phyloP scores from a whole-genome alignment of 1,284 basidiomycete genomes.

The Ganoderma sinense region DNA sequence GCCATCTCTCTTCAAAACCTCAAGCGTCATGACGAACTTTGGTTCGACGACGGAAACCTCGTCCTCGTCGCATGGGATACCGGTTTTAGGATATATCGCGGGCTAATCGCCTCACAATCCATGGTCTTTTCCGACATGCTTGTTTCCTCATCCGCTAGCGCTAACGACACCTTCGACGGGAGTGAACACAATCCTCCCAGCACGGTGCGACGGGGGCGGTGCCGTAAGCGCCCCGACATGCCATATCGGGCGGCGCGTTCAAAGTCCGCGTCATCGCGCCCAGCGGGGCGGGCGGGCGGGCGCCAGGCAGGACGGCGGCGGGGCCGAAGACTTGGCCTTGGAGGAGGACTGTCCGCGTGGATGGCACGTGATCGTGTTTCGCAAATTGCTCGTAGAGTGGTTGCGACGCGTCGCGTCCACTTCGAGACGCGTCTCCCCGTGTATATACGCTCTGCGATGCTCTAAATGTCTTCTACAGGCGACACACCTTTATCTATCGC shows the following conservation, averaged over 20 bases:
- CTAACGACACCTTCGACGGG: background rate
- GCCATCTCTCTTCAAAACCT: background rate
- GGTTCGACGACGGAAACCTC: constrained; percentile 17
- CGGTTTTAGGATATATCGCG: constrained; percentile 20
- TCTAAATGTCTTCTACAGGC: background rate
- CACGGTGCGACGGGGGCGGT: background rate
- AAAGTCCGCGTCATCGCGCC: background rate
- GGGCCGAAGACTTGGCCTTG: background rate
- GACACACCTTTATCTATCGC: background rate
- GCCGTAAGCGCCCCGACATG: background rate
- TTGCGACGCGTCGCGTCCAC: no score
- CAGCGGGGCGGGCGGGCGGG: background rate
- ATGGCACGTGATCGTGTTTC: no score
- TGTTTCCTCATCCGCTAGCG: constrained; percentile 9
- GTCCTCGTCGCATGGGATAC: constrained; percentile 10
- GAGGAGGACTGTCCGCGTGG: no score
- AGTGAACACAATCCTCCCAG: constrained; percentile 1
- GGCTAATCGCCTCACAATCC: constrained; percentile 24
- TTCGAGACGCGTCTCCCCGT: no score
- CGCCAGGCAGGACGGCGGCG: no score
- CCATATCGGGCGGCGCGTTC: background rate
- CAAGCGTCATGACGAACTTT: constrained; percentile 7
- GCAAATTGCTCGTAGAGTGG: no score
- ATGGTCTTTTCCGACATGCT: constrained; percentile 29
- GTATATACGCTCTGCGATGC: background rate